Evolutionary conservation across 1,139 yeast species (phyloP), one percentile per base, ranked within the genome.

Genomic region (Taphrina deformans): DNA sequence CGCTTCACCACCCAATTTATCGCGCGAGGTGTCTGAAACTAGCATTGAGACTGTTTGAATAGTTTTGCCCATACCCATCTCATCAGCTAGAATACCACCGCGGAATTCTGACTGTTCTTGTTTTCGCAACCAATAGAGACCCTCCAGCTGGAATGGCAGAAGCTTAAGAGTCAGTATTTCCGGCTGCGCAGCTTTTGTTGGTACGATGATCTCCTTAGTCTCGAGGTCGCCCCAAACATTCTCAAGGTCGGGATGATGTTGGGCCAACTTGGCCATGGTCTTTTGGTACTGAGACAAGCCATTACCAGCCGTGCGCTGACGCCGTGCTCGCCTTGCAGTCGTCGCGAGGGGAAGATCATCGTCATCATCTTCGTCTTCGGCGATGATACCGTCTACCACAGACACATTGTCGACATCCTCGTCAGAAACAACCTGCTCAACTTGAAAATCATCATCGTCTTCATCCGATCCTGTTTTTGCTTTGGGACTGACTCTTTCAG

Each of bases 1-100:
- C 18, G 71, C 72, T 14, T 69, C 70, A n/a, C 74, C 70, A 18
- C 75, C 73, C 3, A 21, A 40, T 33, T 53, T 53, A 21, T 53
- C 35, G 3, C 63, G 40, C 48, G 63, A 23, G 5, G 48, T 59
- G 74, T 92, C 97, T 62, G 82, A 75, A 85, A 91, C 84, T 73
- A 93, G 84, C 64, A 93, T 77, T 0, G 96, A 93, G 68, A 93
- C 92, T 29, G 96, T 90, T 76, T 93, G 99, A 61, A 93, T 91
- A 0, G 99, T 93, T 73, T 93, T 93, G 70, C 99, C 99, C 98
- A 93, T 92, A 58, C 99, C 99, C 99, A 93, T 93, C 76, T 93
- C 99, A 77, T 93, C 99, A 1, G 99, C 99, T 59, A 93, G 78
- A n/a, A 93, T 86, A 3, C 99, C 99, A 26, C 99, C 98, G 18